A percentile compares a stretch with the other conserved stretches of the same genome.
phyloP scores from a whole-genome alignment of 164 flowering plant species.

The Platanus orientalis region DNA sequence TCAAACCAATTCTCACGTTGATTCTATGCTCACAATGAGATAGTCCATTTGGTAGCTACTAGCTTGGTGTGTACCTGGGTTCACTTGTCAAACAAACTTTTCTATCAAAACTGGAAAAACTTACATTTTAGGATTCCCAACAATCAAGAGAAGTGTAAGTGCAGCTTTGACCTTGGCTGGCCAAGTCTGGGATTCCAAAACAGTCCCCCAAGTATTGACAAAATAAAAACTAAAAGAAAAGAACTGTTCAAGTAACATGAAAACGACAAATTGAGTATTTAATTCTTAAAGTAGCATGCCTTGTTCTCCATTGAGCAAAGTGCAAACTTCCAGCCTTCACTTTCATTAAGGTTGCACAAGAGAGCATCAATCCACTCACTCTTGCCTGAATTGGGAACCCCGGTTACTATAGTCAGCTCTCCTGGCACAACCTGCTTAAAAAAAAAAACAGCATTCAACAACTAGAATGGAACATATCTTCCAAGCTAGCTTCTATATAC shows the following conservation, averaged over 20 bases:
- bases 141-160: too few species aligned
- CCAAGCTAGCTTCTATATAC: background rate
- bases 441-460: constrained; percentile 4
- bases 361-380: constrained; percentile 99
- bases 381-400: constrained; percentile 98
- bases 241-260: background rate
- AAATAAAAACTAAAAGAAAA: background rate
- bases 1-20: too few species aligned
- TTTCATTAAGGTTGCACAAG: constrained; percentile 71
- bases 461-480: background rate
- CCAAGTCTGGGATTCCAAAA: too few species aligned
- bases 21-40: too few species aligned
- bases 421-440: constrained; percentile 82
- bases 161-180: too few species aligned
- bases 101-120: too few species aligned
- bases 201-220: too few species aligned
- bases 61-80: too few species aligned
- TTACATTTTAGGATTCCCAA: too few species aligned
- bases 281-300: constrained; percentile 27
- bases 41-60: too few species aligned
- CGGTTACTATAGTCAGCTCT: constrained; percentile 86
- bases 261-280: background rate
- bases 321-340: constrained; percentile 81
- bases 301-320: constrained; percentile 98
- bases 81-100: too few species aligned